Conservation (phyloP, 1,284 basidiomycete species). For the Melampsora larici-populina region DNA sequence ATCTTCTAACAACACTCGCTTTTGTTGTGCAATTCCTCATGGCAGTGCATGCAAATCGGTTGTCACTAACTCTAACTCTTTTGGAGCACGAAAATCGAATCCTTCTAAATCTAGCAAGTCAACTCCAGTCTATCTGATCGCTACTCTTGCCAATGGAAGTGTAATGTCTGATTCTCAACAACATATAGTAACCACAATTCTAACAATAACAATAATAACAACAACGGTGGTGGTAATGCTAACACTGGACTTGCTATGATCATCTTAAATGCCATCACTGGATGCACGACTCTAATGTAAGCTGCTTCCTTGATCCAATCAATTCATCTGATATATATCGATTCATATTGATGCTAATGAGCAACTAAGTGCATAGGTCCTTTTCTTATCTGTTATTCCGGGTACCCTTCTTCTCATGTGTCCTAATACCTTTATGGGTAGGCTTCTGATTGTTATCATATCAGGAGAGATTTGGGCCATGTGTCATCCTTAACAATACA, state of each 20-base stretch:
- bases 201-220: neutral
- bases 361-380: slow-evolving; percentile 9
- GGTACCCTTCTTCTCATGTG: slow-evolving; percentile 7
- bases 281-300: slow-evolving; percentile 72
- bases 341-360: slow-evolving; percentile 16
- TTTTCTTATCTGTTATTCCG: slow-evolving; percentile 19
- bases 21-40: neutral
- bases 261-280: slow-evolving; percentile 60
- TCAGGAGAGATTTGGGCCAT: slow-evolving; percentile 67
- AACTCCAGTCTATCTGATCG: slow-evolving; percentile 44
- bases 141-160: slow-evolving; percentile 45
- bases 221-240: slow-evolving; percentile 52
- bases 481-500: slow-evolving; percentile 84
- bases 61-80: slow-evolving; percentile 18
- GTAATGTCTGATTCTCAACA: slow-evolving; percentile 7
- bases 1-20: neutral
- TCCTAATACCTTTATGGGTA: slow-evolving; percentile 18
- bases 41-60: neutral
- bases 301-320: slow-evolving; percentile 74
- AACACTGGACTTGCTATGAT: slow-evolving; percentile 78
- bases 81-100: slow-evolving; percentile 12
- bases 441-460: slow-evolving; percentile 54
- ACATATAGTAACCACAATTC: slow-evolving; percentile 15
- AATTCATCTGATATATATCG: slow-evolving; percentile 49
- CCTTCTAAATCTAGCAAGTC: slow-evolving; percentile 4